These are phyloP conservation scores for Coniella vitis DNA, from an alignment of 2,329 filamentous ascomycete species.

Conservation along the genomic window DNA sequence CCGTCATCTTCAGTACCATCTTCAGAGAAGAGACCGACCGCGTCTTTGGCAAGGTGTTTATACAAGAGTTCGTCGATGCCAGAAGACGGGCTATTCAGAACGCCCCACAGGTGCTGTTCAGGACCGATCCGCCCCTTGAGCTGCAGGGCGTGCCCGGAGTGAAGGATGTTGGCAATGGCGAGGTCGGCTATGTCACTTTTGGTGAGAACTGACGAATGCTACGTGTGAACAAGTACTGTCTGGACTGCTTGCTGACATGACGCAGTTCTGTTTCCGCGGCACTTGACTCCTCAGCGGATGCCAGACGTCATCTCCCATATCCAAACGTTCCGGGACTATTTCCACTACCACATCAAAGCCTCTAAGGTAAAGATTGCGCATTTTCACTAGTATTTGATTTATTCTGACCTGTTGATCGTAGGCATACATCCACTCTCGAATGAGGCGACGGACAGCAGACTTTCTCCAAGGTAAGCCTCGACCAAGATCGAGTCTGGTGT, in stretches of 20 bases:
- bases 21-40: slow-evolving; percentile 97
- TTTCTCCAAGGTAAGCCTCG: slow-evolving; percentile 78
- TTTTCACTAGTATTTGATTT: slow-evolving; percentile 10
- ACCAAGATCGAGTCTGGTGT: neutral
- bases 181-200: slow-evolving; percentile 97
- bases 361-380: slow-evolving; percentile 58
- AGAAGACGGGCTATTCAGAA: slow-evolving; percentile 94
- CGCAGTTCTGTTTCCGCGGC: slow-evolving; percentile 86
- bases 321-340: slow-evolving; percentile 99
- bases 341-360: slow-evolving; percentile 99
- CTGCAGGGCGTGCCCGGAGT: slow-evolving; percentile 83
- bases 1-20: slow-evolving; percentile 96
- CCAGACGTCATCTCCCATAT: slow-evolving; percentile 97
- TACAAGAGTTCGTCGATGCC: slow-evolving; percentile 98
- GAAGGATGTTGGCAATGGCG: slow-evolving; percentile 64
- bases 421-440: slow-evolving; percentile 97
- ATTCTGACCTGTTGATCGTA: slow-evolving; percentile 25
- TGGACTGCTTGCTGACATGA: slow-evolving; percentile 13
- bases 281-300: slow-evolving; percentile 83
- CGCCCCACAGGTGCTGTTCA: slow-evolving; percentile 93
- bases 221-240: neutral
- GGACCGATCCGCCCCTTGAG: slow-evolving; percentile 89
- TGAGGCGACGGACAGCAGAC: slow-evolving; percentile 95
- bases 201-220: slow-evolving; percentile 46
- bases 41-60: slow-evolving; percentile 95